Conservation (phyloP, 257 asterid species). For the Linaria vulgaris region DNA sequence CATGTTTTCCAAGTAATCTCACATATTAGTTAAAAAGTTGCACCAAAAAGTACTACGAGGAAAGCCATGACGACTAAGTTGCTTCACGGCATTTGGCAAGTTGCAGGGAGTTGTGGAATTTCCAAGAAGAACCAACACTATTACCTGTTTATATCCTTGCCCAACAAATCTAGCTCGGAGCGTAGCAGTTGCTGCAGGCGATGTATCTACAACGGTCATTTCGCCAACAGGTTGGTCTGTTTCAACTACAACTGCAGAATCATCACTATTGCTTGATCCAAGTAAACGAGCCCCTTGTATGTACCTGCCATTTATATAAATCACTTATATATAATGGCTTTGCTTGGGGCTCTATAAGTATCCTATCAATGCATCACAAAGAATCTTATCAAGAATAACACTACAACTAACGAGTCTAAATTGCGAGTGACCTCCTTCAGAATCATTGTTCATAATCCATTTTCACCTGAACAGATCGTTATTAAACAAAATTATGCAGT, state of each 20-base stretch:
- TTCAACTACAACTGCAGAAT: constrained; percentile 29
- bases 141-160: constrained; percentile 96
- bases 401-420: neutral
- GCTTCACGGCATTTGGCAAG: neutral
- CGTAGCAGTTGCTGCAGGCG: constrained; percentile 41
- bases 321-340: no score
- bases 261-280: constrained; percentile 33
- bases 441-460: no score
- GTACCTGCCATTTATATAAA: constrained; percentile 47
- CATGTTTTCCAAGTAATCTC: constrained; percentile 9
- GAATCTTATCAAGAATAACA: neutral
- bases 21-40: neutral
- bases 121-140: neutral
- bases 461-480: no score
- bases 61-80: neutral
- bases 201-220: constrained; percentile 30
- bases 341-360: no score
- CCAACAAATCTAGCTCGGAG: constrained; percentile 75
- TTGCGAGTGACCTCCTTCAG: no score
- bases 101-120: neutral
- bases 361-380: neutral
- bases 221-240: constrained; percentile 41
- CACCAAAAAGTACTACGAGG: neutral
- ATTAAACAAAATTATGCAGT: no score
- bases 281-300: constrained; percentile 76